A percentile compares a stretch with the other conserved stretches of the same genome.
phyloP scores from a whole-genome alignment of 1,284 basidiomycete species.

The Heimioporus retisporus region DNA sequence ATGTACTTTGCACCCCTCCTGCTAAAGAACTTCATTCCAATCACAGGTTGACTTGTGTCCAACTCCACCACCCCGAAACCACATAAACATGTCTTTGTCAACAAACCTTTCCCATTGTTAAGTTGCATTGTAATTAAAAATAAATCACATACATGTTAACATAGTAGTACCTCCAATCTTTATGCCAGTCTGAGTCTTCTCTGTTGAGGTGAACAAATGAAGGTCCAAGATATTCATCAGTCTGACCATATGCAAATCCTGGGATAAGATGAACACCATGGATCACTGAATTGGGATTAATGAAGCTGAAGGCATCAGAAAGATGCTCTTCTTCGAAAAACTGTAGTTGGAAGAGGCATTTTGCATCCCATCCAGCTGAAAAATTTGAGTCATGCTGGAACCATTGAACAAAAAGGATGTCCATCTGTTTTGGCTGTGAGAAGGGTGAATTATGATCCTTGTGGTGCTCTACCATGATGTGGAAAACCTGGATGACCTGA shows the following conservation, averaged over 20 bases:
- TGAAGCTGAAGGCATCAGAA: neutral
- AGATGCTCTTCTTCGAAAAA: constrained; percentile 1
- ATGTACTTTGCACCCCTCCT: no score
- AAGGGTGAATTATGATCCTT: neutral
- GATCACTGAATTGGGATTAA: neutral
- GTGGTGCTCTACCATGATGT: constrained; percentile 8
- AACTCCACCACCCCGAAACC: neutral
- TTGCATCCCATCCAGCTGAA: neutral
- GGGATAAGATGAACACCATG: neutral
- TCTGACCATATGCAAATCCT: neutral
- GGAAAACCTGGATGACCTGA: neutral
- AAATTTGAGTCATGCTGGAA: neutral
- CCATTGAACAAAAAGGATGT: constrained; percentile 1
- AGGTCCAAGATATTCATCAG: neutral
- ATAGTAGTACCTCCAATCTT: constrained; percentile 1
- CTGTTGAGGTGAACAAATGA: neutral
- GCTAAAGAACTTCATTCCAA: neutral
- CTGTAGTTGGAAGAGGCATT: neutral
- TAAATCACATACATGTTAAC: neutral
- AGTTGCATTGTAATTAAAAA: neutral
- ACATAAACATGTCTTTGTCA: constrained; percentile 3
- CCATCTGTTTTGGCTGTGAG: constrained; percentile 2
- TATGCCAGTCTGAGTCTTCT: neutral
- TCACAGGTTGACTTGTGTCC: constrained; percentile 1
- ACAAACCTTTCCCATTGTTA: neutral